Evolutionary conservation across 345 rosid genomes (phyloP), one percentile per base, ranked within the genome.

Genomic region (Aegle marmelos): DNA sequence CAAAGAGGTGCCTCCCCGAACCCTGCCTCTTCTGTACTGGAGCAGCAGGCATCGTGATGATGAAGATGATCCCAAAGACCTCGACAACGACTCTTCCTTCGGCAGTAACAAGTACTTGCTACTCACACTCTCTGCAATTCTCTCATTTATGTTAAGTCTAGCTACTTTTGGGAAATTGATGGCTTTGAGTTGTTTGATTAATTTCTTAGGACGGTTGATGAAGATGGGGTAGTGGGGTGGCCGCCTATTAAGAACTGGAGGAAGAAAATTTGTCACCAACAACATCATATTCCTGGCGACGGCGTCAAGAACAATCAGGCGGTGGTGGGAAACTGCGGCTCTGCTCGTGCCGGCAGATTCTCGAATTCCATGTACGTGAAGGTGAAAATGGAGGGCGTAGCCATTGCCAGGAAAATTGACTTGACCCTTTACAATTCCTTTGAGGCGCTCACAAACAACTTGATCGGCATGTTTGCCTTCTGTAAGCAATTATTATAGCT

Each of bases 361-460:
- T 75, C 84, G 5, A 82, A 68, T 16, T 86, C 83, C 22, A 82
- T 56, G 85, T 89, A 77, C 70, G 75, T 89, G 64, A 89, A 89
- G 85, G 91, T 89, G 72, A 83, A 79, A 25, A 78, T 87, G 88
- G 91, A 89, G 36, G 91, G 91, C 36, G 83, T 80, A 6, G 91
- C 83, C 30, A 87, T 89, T 22, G 86, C 84, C 30, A 83, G 91
- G 68, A 89, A 89, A 81, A 78, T 89, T 62, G 83, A 89, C 69
- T 53, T 85, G 24, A 79, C 73, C 79, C 82, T 80, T 76, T 79
- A 74, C 37, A 22, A 58, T 69, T 87, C 88, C 34, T 78, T 83
- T 62, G 75, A 75, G 34, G 6, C 82, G 9, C 88, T 87, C 33
- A 83, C 74, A 36, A 8, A 57, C 54, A 60, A 87, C 76, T 79